Base-by-base conservation (phyloP, 164 flowering plant genomes). In the Aristolochia contorta region DNA sequence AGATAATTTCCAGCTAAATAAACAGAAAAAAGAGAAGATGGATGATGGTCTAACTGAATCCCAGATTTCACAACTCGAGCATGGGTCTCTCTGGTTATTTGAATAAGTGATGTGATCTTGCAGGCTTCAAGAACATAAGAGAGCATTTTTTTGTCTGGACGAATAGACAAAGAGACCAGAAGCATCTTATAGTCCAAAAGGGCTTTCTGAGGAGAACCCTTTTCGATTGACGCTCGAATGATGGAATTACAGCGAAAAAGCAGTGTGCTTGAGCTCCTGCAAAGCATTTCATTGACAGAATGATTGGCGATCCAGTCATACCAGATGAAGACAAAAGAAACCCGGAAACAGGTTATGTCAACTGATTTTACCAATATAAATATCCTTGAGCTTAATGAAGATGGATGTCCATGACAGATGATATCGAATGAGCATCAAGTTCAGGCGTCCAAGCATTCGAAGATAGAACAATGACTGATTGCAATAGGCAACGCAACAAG, bases 61-160 rank as follows among this genome's bases (percentile, higher is more conserved):
- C 89, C 91, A 16, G 70, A 70, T 70, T 72, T 78, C 58, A 84
- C 51, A 56, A 85, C 62, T 25, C 62, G 69, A 19, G 62, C 32
- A 25, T 73, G 76, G 16, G 55, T 52, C 33, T 43, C 27, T 0
- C 37, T 15, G 13, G 62, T 62, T 19, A 37, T 33, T 45, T 47
- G 16, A 16, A 65, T 18, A 45, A 59, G 47, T 15, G 23, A 32
- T 19, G 65, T 37, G 47, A 50, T 41, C 56, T 60, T 69, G 47
- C 76, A 73, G 52, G 70, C 61, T 32, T 69, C 65, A 37, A 73
- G 76, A 45, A 66, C 65, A 48, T 9, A 59, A 46, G 58, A 54
- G 19, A 69, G 51, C 14, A 60, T 69, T 53, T 18, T 61, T 43
- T 25, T 58, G 56, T 69, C 62, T 24, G 65, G 69, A 47, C 12